Evolutionary conservation across 202 grass and related monocot species (phyloP).

Genomic region (Eragrostis tef): DNA sequence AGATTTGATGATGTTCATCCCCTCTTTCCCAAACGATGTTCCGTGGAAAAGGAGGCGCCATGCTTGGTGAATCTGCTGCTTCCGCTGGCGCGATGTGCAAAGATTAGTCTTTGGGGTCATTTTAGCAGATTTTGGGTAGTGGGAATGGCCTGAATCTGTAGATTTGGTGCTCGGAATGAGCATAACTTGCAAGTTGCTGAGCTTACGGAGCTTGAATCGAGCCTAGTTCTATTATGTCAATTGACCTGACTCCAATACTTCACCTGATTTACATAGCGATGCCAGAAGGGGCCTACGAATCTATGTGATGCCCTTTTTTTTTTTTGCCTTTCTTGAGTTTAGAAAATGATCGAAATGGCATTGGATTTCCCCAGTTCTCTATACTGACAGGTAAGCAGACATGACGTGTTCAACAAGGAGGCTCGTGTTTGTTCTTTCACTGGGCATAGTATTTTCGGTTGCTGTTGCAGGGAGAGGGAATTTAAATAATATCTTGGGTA

Average conservation of each 20-base stretch:
- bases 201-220: neutral
- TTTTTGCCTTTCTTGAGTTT: neutral
- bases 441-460: conserved; percentile 38
- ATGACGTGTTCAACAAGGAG: conserved; percentile 33
- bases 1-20: conserved; percentile 3
- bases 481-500: conserved; percentile 39
- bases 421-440: conserved; percentile 36
- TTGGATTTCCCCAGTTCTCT: neutral
- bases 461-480: conserved; percentile 39
- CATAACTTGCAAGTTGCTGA: neutral
- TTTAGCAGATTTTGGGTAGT: neutral
- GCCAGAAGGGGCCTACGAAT: too few species aligned
- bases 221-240: neutral
- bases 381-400: conserved; percentile 43
- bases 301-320: too few species aligned
- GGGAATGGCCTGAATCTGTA: conserved; percentile 45
- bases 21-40: neutral
- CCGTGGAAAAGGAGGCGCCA: neutral
- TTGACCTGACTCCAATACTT: conserved; percentile 2
- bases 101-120: neutral
- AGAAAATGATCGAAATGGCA: neutral
- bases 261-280: neutral
- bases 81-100: neutral
- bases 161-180: conserved; percentile 14
- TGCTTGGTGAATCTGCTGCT: conserved; percentile 22